Evolutionary conservation across 1,284 basidiomycete genomes (phyloP).

Genomic region (Sporisorium iseilematis-ciliati): DNA sequence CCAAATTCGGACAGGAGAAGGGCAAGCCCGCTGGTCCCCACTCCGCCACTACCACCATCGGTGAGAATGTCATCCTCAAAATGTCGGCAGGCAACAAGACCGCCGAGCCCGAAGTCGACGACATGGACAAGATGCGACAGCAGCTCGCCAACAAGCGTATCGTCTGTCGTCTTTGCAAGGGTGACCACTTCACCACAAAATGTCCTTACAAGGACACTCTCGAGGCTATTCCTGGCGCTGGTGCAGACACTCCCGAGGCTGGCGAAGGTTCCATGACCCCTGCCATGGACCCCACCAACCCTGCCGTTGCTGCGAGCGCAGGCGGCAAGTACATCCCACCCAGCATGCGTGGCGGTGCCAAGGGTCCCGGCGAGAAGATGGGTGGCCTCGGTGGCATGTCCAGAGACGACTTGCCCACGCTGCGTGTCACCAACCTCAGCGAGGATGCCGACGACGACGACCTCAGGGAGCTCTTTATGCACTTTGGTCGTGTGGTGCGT

Average conservation of each 20-base stretch:
- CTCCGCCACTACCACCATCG: constrained; percentile 86
- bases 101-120: constrained; percentile 78
- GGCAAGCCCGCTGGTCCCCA: constrained; percentile 90
- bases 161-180: constrained; percentile 92
- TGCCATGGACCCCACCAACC: constrained; percentile 61
- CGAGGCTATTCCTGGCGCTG: constrained; percentile 76
- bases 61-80: constrained; percentile 88
- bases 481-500: constrained; percentile 78
- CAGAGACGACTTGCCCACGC: constrained; percentile 89
- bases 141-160: constrained; percentile 84
- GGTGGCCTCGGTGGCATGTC: constrained; percentile 71
- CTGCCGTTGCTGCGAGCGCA: constrained; percentile 65
- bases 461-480: constrained; percentile 85
- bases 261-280: constrained; percentile 75
- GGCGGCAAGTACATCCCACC: constrained; percentile 91
- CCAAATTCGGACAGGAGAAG: constrained; percentile 93
- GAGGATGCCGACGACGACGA: constrained; percentile 96
- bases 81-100: constrained; percentile 78
- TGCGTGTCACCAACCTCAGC: constrained; percentile 96
- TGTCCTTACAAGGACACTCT: constrained; percentile 97
- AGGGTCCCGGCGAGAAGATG: constrained; percentile 83
- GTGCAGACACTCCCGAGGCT: constrained; percentile 60
- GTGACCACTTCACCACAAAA: constrained; percentile 96
- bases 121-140: constrained; percentile 79
- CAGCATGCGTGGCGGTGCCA: constrained; percentile 80